Conservation (phyloP, 805 yeast genomes). For the Komagataella kurtzmanii region DNA sequence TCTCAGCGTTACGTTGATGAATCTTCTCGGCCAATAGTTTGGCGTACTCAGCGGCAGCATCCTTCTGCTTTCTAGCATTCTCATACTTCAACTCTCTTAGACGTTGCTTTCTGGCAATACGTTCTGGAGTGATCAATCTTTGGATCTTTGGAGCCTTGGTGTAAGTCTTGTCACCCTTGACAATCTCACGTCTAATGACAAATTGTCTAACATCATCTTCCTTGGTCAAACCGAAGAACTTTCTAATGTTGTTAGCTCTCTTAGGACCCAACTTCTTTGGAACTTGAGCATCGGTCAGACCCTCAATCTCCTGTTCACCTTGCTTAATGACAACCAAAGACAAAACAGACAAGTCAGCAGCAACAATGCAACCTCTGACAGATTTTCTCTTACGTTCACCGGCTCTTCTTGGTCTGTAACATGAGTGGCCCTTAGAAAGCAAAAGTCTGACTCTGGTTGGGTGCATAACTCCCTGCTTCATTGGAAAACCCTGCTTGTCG, state of each 20-base stretch:
- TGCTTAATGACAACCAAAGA: constrained; percentile 91
- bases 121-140: constrained; percentile 98
- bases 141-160: constrained; percentile 99
- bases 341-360: constrained; percentile 91
- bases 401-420: constrained; percentile 98
- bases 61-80: constrained; percentile 98
- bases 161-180: constrained; percentile 96
- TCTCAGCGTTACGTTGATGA: constrained; percentile 96
- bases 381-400: constrained; percentile 99
- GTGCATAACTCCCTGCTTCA: constrained; percentile 99
- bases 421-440: constrained; percentile 86
- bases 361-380: constrained; percentile 98
- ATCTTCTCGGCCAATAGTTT: constrained; percentile 96
- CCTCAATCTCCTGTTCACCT: constrained; percentile 93
- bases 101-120: constrained; percentile 98
- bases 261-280: constrained; percentile 99
- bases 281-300: constrained; percentile 86
- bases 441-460: constrained; percentile 98
- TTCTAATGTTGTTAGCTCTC: constrained; percentile 99
- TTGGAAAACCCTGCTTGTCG: constrained; percentile 99
- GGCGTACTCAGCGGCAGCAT: constrained; percentile 99
- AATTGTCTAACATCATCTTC: constrained; percentile 83
- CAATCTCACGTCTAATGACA: constrained; percentile 96
- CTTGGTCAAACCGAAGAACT: constrained; percentile 96
- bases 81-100: constrained; percentile 85